A percentile compares a stretch with the other conserved stretches of the same genome.
Conservation (phyloP, 164 flowering plant species). For the Annona squamosa region DNA sequence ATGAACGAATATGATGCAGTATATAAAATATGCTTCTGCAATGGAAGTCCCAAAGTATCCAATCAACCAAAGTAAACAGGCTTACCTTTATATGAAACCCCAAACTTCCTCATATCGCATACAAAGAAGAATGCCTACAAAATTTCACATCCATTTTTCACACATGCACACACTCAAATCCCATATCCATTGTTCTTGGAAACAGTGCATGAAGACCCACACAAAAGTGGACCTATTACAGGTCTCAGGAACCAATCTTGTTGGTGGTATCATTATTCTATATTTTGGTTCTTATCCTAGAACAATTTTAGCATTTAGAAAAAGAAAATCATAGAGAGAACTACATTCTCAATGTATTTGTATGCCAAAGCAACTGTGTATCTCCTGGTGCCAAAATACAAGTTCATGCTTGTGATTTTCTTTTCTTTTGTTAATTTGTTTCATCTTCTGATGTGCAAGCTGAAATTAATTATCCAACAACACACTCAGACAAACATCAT, state of each 20-base stretch:
- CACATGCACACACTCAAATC: background rate
- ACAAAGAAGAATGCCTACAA: background rate
- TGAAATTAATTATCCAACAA: too few species aligned
- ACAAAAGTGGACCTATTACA: background rate
- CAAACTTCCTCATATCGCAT: background rate
- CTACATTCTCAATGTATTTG: too few species aligned
- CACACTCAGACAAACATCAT: background rate
- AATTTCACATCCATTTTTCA: too few species aligned
- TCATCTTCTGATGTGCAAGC: too few species aligned
- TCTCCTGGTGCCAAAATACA: background rate
- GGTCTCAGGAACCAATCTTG: background rate
- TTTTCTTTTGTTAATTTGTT: background rate
- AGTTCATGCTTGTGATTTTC: background rate
- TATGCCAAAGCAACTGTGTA: background rate
- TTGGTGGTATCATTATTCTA: background rate
- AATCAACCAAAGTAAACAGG: too few species aligned
- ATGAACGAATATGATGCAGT: too few species aligned
- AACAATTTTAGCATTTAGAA: too few species aligned
- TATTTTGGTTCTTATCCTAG: background rate
- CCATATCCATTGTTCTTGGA: background rate
- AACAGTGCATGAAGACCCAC: background rate
- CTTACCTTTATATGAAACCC: background rate
- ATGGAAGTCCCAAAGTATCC: too few species aligned
- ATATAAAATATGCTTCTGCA: too few species aligned
- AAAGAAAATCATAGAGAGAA: background rate